A percentile compares a stretch with the other conserved stretches of the same genome.
Conservation (phyloP, 805 yeast genomes). For the Osmozyma mogii region DNA sequence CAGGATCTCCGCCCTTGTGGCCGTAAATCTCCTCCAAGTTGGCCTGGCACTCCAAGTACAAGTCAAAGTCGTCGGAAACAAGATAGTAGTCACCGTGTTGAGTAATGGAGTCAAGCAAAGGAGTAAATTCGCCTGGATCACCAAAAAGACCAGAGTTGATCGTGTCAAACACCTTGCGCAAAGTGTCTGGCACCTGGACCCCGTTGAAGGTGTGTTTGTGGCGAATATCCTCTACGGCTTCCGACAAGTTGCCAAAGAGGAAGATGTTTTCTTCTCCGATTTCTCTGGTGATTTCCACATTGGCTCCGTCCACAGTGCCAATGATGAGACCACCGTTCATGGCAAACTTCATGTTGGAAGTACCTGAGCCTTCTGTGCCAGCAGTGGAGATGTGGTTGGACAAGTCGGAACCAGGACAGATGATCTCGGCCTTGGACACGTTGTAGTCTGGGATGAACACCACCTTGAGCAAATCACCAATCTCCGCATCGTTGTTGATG, state of each 20-base stretch:
- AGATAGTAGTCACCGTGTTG: conserved; percentile 79
- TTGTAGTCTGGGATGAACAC: conserved; percentile 88
- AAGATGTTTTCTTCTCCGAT: conserved; percentile 90
- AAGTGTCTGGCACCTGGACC: conserved; percentile 49
- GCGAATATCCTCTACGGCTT: conserved; percentile 80
- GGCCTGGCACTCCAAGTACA: conserved; percentile 75
- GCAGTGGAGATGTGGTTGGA: conserved; percentile 95
- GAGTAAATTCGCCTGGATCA: conserved; percentile 53
- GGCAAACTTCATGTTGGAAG: conserved; percentile 93
- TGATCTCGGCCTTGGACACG: conserved; percentile 88
- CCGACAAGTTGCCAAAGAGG: conserved; percentile 84
- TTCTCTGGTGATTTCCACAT: conserved; percentile 90
- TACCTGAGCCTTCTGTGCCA: conserved; percentile 95
- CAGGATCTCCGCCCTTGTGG: conserved; percentile 33
- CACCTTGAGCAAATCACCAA: conserved; percentile 73
- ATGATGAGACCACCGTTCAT: conserved; percentile 89
- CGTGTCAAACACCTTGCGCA: conserved; percentile 54
- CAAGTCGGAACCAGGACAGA: conserved; percentile 83
- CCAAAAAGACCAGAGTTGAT: conserved; percentile 72
- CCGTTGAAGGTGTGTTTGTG: conserved; percentile 62
- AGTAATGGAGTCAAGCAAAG: conserved; percentile 62
- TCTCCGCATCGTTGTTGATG: conserved; percentile 67
- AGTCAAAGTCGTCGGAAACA: conserved; percentile 83
- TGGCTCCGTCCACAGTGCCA: conserved; percentile 97
- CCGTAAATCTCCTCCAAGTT: conserved; percentile 66